These are phyloP conservation scores for Neurospora sp. DNA, from an alignment of 2,329 filamentous ascomycete species.

Conservation along the genomic window DNA sequence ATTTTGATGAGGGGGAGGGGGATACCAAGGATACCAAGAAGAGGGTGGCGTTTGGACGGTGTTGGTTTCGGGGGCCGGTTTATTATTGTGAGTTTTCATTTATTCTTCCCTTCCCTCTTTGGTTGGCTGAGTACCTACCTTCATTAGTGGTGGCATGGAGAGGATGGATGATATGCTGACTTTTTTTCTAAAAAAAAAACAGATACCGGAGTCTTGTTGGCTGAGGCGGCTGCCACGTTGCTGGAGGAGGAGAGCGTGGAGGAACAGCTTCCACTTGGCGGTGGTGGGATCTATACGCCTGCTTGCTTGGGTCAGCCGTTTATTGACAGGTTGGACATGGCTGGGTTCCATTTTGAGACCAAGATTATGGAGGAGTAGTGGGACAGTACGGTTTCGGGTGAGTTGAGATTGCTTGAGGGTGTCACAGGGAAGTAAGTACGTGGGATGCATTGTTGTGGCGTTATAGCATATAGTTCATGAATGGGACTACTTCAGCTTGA, in stretches of 20 bases:
- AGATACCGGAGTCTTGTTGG: slow-evolving; percentile 58
- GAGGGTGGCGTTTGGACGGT: slow-evolving; percentile 41
- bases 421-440: neutral
- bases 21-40: slow-evolving; percentile 22
- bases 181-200: slow-evolving; percentile 18
- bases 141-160: neutral
- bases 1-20: slow-evolving; percentile 26
- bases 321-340: slow-evolving; percentile 50
- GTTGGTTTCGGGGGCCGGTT: slow-evolving; percentile 48
- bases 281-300: slow-evolving; percentile 56
- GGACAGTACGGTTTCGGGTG: neutral
- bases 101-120: neutral
- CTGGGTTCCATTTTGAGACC: slow-evolving; percentile 54
- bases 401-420: too few species aligned
- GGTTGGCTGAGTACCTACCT: neutral
- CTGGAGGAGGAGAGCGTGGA: slow-evolving; percentile 43
- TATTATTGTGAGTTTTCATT: slow-evolving; percentile 50
- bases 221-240: slow-evolving; percentile 55
- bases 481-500: neutral
- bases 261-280: slow-evolving; percentile 40
- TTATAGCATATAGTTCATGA: neutral
- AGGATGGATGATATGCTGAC: neutral
- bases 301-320: slow-evolving; percentile 60
- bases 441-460: neutral
- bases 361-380: slow-evolving; percentile 28